Evolutionary conservation across 805 yeast genomes (phyloP).

Genomic region (Barnettozyma californica): DNA sequence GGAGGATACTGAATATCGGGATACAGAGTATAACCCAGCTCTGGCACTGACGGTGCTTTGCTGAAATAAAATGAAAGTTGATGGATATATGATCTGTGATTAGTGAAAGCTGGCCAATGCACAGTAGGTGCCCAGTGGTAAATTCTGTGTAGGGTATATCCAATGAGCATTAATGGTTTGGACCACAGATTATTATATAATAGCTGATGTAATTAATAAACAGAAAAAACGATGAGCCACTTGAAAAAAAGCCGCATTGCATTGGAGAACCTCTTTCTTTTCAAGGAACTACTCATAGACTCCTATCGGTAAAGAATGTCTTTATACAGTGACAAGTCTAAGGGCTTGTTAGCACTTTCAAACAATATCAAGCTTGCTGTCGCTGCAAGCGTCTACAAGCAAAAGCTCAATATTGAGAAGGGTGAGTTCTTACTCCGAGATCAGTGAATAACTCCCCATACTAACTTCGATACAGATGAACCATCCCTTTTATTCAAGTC

Average conservation of each 20-base stretch:
- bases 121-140: too few relatives aligned
- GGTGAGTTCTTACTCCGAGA: conserved; percentile 13
- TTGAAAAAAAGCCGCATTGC: neutral
- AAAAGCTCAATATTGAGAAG: conserved; percentile 22
- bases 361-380: conserved; percentile 26
- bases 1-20: too few relatives aligned
- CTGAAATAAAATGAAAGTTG: too few relatives aligned
- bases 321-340: conserved; percentile 20
- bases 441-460: neutral
- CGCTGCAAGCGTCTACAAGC: conserved; percentile 20
- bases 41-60: too few relatives aligned
- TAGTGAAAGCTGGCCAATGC: too few relatives aligned
- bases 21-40: too few relatives aligned
- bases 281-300: neutral
- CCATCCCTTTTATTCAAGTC: conserved; percentile 19
- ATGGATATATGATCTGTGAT: too few relatives aligned
- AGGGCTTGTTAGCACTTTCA: conserved; percentile 18
- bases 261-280: neutral
- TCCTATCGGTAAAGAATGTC: neutral
- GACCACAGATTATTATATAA: neutral
- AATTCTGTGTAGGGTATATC: too few relatives aligned
- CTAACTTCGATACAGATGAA: conserved; percentile 11
- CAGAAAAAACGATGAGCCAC: conserved; percentile 1
- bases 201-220: neutral
- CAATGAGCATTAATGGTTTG: too few relatives aligned